Conservation (phyloP, 768 basidiomycete species). For the Podaxis pistillaris region DNA sequence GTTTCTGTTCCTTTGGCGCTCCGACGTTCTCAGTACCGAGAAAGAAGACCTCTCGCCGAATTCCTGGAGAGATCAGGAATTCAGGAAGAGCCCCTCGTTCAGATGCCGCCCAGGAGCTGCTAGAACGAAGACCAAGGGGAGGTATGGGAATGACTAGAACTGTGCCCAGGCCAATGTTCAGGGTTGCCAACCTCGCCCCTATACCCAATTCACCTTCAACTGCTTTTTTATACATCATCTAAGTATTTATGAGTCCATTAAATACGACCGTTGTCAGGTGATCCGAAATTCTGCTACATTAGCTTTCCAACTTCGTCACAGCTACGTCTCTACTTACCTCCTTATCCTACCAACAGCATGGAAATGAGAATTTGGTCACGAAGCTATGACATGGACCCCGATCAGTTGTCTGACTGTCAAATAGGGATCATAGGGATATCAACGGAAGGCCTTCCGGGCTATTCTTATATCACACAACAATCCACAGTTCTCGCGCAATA, state of each 20-base stretch:
- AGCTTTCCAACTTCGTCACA: too few relatives aligned
- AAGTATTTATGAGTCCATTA: too few relatives aligned
- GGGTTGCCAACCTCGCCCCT: neutral
- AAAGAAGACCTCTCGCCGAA: too few relatives aligned
- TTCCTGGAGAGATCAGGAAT: too few relatives aligned
- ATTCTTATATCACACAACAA: neutral
- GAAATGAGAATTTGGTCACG: neutral
- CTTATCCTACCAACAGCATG: neutral
- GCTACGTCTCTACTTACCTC: too few relatives aligned
- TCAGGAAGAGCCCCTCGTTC: too few relatives aligned
- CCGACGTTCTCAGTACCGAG: too few relatives aligned
- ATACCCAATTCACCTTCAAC: neutral
- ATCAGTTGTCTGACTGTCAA: neutral
- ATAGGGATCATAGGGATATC: neutral
- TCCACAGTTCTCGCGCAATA: neutral
- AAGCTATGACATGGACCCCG: neutral
- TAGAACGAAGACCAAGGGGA: neutral
- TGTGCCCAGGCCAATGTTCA: too few relatives aligned
- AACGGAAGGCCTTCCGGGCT: neutral
- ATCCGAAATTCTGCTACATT: too few relatives aligned
- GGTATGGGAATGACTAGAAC: neutral
- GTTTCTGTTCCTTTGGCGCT: too few relatives aligned
- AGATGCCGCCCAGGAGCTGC: too few relatives aligned
- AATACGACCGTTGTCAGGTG: too few relatives aligned
- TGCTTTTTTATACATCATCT: neutral